phyloP scores from a whole-genome alignment of 768 basidiomycete genomes.

The Termitomyces sp. region DNA sequence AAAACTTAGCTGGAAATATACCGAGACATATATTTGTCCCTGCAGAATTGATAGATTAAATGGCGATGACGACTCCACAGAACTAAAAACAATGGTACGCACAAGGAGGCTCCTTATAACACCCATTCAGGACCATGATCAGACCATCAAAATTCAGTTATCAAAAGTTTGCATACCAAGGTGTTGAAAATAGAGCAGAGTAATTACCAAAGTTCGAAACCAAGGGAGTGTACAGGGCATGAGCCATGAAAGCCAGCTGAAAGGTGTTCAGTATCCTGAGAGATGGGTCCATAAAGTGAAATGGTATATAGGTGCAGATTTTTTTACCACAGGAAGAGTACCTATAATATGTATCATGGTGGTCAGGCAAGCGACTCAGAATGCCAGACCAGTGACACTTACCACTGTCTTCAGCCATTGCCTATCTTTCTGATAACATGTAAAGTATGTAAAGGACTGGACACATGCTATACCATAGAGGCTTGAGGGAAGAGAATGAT shows the following conservation, averaged over 20 bases:
- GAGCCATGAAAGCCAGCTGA: background rate
- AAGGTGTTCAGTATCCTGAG: background rate
- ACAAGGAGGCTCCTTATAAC: background rate
- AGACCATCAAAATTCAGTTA: background rate
- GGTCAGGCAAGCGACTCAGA: background rate
- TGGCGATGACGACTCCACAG: no score
- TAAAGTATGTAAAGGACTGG: conserved; percentile 2
- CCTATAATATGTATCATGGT: background rate
- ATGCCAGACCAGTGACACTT: no score
- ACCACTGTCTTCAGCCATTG: conserved; percentile 1
- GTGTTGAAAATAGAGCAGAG: background rate
- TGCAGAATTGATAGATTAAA: background rate
- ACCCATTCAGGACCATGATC: no score
- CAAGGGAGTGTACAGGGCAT: conserved; percentile 2
- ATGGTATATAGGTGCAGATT: background rate
- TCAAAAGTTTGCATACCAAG: background rate
- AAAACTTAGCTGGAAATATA: background rate
- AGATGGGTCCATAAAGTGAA: background rate
- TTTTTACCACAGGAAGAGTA: conserved; percentile 2
- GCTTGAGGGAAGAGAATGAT: background rate
- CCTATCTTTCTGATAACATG: background rate
- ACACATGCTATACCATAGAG: conserved; percentile 5
- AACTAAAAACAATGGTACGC: background rate
- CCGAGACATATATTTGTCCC: background rate
- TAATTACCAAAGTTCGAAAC: background rate